Base-by-base conservation (phyloP, 1,284 basidiomycete species). In the Malassezia globosa region DNA sequence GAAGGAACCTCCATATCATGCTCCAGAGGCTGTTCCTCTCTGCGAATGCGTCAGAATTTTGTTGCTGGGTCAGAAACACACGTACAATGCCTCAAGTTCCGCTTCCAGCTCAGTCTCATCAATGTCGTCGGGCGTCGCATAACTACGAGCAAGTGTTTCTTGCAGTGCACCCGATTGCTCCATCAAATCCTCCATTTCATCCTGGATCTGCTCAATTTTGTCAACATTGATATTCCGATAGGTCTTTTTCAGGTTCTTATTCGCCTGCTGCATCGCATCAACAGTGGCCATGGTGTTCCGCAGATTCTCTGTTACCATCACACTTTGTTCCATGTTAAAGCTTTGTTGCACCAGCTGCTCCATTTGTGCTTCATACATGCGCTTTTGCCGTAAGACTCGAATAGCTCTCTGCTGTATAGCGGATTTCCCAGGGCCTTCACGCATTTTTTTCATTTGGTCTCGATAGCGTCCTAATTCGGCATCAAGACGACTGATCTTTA, bases 271-370 rank as follows among this genome's bases (percentile, higher is more conserved):
- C 90, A 99, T 96, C 5, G 89, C 94, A 65, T 95, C 88, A 19
- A 97, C 83, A 0, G 94, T 97, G n/a, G 89, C 92, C 94, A 99
- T 97, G n/a, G 94, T 97, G 71, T 96, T 97, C 56, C 88, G 81
- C 61, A 97, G 75, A 73, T 97, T 97, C 74, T 97, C 94, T 4
- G 92, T 96, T 14, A 88, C 84, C 73, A 97, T 82, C 8, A 85
- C 81, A 21, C 92, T 85, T 56, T 87, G 90, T 75, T 97, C 92
- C 87, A 97, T 97, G 74, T 99, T 97, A 77, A 88, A 97, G 19
- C 86, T 83, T 73, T 97, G 94, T 72, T 97, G 94, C 40, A 85
- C 78, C 11, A 99, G 78, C 72, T 95, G 88, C 7, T 81, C 78
- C 29, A 96, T 79, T 73, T 99, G 94, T 13, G 77, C 76, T 72